Evolutionary conservation across 2,329 filamentous ascomycete species (phyloP).

Genomic region (Botryosphaeria dothidea): DNA sequence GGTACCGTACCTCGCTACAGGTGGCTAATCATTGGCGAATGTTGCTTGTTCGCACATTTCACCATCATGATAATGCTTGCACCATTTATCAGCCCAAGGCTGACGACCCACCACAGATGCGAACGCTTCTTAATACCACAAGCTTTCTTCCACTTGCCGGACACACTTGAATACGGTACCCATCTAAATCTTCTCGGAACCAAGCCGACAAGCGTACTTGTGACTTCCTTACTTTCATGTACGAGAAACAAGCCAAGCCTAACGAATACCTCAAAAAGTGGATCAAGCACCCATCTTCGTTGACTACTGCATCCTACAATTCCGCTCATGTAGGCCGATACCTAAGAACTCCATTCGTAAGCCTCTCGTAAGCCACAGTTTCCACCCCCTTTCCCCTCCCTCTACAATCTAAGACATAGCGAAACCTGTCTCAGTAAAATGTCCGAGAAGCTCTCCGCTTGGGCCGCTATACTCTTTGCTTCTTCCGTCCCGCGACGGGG

Average conservation of each 20-base stretch:
- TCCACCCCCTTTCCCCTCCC: not conserved
- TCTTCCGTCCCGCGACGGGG: not conserved
- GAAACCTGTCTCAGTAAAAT: not conserved
- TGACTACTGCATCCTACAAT: not conserved
- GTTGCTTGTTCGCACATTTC: not conserved
- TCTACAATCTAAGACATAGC: not conserved
- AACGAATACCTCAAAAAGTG: not conserved
- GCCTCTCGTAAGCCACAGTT: not conserved
- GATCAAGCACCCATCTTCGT: not conserved
- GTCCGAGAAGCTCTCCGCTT: not conserved
- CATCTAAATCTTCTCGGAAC: not conserved
- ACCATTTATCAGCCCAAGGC: not conserved
- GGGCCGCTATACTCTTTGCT: not conserved
- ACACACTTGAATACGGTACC: not conserved
- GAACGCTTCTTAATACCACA: not conserved
- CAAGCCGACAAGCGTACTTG: not conserved
- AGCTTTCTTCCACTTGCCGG: not conserved
- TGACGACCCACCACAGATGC: no score
- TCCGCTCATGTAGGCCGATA: not conserved
- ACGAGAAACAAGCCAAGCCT: not conserved
- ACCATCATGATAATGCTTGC: not conserved
- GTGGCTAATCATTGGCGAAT: not conserved
- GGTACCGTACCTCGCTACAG: not conserved
- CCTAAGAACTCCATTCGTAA: not conserved
- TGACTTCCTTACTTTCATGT: not conserved